These are phyloP conservation scores for Mortierella sp. DNA, from an alignment of 371 early-diverging fungal species.

Conservation along the genomic window DNA sequence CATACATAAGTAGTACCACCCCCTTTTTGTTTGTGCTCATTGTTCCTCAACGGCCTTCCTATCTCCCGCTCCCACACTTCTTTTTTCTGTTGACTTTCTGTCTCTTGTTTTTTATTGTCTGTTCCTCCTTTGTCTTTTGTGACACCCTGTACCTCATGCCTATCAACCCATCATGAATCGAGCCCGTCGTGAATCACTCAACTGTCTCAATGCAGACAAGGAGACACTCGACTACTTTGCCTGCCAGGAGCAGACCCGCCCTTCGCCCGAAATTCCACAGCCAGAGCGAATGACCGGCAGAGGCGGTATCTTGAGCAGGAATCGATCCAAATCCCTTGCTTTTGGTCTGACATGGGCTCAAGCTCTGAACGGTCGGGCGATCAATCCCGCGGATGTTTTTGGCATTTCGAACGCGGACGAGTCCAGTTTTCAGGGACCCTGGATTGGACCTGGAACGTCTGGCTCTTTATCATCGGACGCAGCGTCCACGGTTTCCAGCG, in stretches of 20 bases:
- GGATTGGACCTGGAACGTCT: conserved; percentile 10
- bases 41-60: background rate
- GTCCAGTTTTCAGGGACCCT: conserved; percentile 27
- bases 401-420: conserved; percentile 37
- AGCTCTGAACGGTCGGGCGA: conserved; percentile 46
- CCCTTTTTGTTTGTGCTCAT: too few species aligned
- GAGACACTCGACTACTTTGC: conserved; percentile 49
- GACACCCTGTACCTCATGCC: background rate
- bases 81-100: conserved; percentile 5
- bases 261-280: conserved; percentile 14
- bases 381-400: conserved; percentile 31
- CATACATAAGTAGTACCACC: too few species aligned
- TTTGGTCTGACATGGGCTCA: conserved; percentile 51
- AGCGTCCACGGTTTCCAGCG: background rate
- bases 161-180: conserved; percentile 36
- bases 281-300: conserved; percentile 5
- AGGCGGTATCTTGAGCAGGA: background rate
- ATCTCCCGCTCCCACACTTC: too few species aligned
- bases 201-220: conserved; percentile 54
- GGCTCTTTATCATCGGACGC: conserved; percentile 1
- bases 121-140: background rate
- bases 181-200: conserved; percentile 53
- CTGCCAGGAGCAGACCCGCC: conserved; percentile 37
- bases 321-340: conserved; percentile 45
- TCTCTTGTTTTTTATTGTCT: background rate